Evolutionary conservation across 257 asterid species (phyloP).

Genomic region (Scutellaria barbata): DNA sequence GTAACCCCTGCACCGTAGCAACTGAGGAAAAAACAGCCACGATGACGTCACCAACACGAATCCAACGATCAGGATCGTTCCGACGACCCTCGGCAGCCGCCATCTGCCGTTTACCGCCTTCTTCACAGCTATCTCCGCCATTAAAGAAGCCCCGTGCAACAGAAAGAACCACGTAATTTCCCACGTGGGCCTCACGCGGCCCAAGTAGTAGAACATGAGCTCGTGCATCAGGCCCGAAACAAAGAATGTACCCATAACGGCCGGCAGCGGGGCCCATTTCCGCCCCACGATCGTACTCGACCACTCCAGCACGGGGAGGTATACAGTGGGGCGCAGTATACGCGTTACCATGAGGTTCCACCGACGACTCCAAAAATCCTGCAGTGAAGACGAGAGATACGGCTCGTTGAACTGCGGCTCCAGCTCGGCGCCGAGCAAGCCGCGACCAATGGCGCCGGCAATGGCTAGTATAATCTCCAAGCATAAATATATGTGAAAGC

Average conservation of each 20-base stretch:
- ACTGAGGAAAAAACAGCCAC: conserved; percentile 70
- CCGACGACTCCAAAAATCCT: conserved; percentile 87
- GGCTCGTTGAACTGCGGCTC: conserved; percentile 92
- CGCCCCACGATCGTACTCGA: conserved; percentile 48
- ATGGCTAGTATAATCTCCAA: conserved; percentile 61
- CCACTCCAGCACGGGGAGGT: conserved; percentile 53
- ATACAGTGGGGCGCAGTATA: conserved; percentile 74
- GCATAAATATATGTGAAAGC: conserved; percentile 57
- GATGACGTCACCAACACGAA: conserved; percentile 54
- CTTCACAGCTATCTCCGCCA: conserved; percentile 52
- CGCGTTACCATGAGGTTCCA: conserved; percentile 90
- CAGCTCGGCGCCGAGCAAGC: conserved; percentile 60
- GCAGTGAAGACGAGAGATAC: conserved; percentile 68
- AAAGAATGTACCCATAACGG: conserved; percentile 50
- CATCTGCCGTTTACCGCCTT: conserved; percentile 48
- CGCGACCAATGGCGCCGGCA: conserved; percentile 58
- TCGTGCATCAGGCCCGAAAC: conserved; percentile 80
- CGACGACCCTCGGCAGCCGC: conserved; percentile 50
- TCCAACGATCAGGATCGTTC: conserved; percentile 48
- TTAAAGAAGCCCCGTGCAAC: conserved; percentile 62
- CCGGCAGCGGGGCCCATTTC: conserved; percentile 63
- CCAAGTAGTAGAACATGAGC: conserved; percentile 69
- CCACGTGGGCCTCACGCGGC: conserved; percentile 75
- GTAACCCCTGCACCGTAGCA: conserved; percentile 52
- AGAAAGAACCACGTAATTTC: conserved; percentile 60